Evolutionary conservation across 164 flowering plant genomes (phyloP).

Genomic region (Vitis vinifera): DNA sequence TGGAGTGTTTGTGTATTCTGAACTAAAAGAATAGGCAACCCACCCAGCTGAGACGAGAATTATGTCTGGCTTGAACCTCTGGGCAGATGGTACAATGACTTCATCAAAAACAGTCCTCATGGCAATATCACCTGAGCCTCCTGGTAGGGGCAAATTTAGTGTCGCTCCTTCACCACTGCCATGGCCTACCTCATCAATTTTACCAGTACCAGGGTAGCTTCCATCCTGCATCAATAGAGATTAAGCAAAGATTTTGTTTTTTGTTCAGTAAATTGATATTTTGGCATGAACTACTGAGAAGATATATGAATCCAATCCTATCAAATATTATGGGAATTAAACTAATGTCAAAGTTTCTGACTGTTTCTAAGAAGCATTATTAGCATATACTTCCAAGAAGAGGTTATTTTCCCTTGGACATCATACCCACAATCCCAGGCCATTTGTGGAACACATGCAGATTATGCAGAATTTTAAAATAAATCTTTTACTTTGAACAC

Average conservation of each 20-base stretch:
- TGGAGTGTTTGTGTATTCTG: not conserved
- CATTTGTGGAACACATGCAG: too few relatives aligned
- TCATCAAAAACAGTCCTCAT: conserved; percentile 87
- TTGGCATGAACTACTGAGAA: too few relatives aligned
- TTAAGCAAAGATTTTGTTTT: not conserved
- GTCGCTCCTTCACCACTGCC: conserved; percentile 91
- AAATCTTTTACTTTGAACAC: too few relatives aligned
- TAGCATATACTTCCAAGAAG: too few relatives aligned
- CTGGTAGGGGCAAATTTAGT: conserved; percentile 87
- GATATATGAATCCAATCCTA: too few relatives aligned
- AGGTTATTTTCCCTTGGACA: too few relatives aligned
- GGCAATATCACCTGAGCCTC: conserved; percentile 91
- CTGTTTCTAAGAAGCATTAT: too few relatives aligned
- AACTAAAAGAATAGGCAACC: conserved; percentile 19
- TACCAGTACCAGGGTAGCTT: conserved; percentile 99
- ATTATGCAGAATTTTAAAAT: too few relatives aligned
- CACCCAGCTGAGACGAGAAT: conserved; percentile 99
- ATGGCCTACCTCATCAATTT: conserved; percentile 65
- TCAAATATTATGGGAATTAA: too few relatives aligned
- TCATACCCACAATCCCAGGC: too few relatives aligned
- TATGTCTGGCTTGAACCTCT: conserved; percentile 89
- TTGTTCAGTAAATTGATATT: too few relatives aligned
- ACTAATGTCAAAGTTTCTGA: too few relatives aligned
- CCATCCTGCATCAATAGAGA: conserved; percentile 59
- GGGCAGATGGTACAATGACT: conserved; percentile 85